Conservation (phyloP, 164 flowering plant species). For the Aristolochia californica region DNA sequence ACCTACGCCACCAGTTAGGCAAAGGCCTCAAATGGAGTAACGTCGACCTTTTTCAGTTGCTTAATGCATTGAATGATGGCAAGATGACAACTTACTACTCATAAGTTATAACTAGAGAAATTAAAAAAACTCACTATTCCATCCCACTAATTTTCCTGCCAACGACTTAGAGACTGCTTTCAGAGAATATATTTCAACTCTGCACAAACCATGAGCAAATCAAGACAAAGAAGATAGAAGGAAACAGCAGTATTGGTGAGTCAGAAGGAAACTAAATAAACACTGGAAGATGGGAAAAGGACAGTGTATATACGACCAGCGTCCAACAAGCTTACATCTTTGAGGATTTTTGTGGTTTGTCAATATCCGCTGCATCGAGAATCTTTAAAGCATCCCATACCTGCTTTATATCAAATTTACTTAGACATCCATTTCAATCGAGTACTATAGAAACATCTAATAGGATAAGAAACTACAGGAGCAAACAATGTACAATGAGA, state of each 20-base stretch:
- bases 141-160: conserved; percentile 55
- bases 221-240: neutral
- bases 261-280: no score
- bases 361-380: conserved; percentile 49
- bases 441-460: neutral
- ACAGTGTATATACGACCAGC: no score
- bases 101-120: neutral
- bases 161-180: conserved; percentile 32
- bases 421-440: neutral
- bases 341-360: conserved; percentile 37
- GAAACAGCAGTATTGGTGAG: neutral
- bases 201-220: conserved; percentile 12
- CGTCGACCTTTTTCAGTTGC: no score
- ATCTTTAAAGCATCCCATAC: conserved; percentile 55
- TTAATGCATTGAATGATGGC: no score
- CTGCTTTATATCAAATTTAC: conserved; percentile 12
- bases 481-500: neutral
- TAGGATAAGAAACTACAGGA: neutral
- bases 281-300: no score
- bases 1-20: neutral
- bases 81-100: neutral
- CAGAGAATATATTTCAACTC: conserved; percentile 44
- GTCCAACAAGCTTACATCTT: conserved; percentile 18
- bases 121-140: conserved; percentile 40
- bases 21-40: neutral